phyloP scores from a whole-genome alignment of 805 yeast genomes.

The Sugiyamaella qingdaonensis region DNA sequence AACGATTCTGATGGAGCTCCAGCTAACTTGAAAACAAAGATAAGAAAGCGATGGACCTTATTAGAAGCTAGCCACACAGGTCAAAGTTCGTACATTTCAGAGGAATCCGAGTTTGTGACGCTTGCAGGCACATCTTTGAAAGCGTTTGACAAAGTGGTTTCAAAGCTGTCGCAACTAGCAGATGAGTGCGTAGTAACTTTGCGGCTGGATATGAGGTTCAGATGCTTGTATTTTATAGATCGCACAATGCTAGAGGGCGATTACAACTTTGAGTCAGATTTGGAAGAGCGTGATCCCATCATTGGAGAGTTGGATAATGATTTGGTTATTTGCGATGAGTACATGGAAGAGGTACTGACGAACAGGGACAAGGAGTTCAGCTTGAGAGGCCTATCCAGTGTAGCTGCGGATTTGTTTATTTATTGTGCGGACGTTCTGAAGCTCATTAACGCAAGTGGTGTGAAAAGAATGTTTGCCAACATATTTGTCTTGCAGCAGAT shows the following conservation, averaged over 20 bases:
- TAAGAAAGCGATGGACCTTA: constrained; percentile 32
- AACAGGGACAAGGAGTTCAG: constrained; percentile 31
- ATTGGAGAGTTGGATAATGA: constrained; percentile 50
- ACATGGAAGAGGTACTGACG: constrained; percentile 34
- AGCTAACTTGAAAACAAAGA: constrained; percentile 16
- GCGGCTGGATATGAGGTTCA: constrained; percentile 53
- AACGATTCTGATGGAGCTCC: constrained; percentile 7
- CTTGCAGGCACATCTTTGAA: constrained; percentile 24
- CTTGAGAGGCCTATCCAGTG: constrained; percentile 46
- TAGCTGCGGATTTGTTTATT: constrained; percentile 51
- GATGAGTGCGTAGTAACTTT: constrained; percentile 39
- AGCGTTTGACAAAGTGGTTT: constrained; percentile 29
- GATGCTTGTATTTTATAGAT: constrained; percentile 49
- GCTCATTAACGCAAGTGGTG: constrained; percentile 54
- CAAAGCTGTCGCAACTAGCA: constrained; percentile 25
- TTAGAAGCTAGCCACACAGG: constrained; percentile 22
- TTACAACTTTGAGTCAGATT: constrained; percentile 49
- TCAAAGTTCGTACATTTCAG: not conserved
- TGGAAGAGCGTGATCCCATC: constrained; percentile 56
- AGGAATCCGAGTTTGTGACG: constrained; percentile 18
- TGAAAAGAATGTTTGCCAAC: constrained; percentile 55
- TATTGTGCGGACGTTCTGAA: constrained; percentile 48
- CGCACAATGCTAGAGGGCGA: constrained; percentile 45
- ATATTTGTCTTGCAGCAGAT: constrained; percentile 65
- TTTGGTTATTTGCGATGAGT: constrained; percentile 44